Conservation (phyloP, 306 rosid species). For the Hippophae tibetana region DNA sequence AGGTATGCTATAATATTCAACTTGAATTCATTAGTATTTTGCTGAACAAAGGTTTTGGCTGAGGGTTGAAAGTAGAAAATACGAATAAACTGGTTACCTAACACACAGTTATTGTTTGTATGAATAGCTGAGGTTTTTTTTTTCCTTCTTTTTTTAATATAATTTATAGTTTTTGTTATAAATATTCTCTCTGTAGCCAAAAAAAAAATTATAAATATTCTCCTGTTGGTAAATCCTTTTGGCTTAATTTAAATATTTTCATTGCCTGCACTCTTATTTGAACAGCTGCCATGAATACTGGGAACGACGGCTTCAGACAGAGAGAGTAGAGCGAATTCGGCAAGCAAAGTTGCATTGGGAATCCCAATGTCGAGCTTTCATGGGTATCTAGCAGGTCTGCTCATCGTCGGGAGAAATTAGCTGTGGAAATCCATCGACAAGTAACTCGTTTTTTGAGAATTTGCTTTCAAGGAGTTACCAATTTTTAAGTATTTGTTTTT, state of each 20-base stretch:
- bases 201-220: too few relatives aligned
- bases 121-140: too few relatives aligned
- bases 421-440: background rate
- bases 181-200: too few relatives aligned
- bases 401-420: background rate
- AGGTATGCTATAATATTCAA: conserved; percentile 27
- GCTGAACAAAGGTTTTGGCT: background rate
- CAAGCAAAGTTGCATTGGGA: conserved; percentile 85
- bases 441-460: background rate
- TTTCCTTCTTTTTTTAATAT: too few relatives aligned
- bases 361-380: conserved; percentile 39
- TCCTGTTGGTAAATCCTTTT: background rate
- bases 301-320: conserved; percentile 54
- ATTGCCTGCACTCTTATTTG: background rate
- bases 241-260: background rate
- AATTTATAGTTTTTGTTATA: too few relatives aligned
- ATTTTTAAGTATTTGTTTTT: too few relatives aligned
- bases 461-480: background rate
- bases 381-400: conserved; percentile 30
- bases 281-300: conserved; percentile 68
- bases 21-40: background rate
- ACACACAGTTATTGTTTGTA: too few relatives aligned
- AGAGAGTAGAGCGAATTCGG: conserved; percentile 63
- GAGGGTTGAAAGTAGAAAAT: too few relatives aligned
- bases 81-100: too few relatives aligned